Evolutionary conservation across 257 asterid species (phyloP), one percentile per base, ranked within the genome.

Genomic region (Salvia rosmarinus): DNA sequence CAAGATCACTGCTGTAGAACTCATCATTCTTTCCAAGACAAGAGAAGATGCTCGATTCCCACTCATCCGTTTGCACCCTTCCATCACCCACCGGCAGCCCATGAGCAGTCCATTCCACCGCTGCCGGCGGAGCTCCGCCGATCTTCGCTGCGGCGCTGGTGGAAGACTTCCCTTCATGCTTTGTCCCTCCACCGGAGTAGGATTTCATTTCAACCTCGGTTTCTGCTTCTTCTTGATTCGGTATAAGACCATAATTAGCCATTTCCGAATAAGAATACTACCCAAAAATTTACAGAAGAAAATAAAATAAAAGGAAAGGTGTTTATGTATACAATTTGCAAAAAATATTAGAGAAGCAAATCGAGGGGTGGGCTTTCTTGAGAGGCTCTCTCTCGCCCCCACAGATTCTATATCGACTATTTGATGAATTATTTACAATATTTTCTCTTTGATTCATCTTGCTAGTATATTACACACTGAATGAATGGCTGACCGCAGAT

Each of bases 1-100:
- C 88, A 60, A 87, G 83, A 81, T 87, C 89, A 50, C 83, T 82
- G 88, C 92, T 79, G 68, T 62, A 79, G 80, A 87, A 87, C 32
- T 84, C 88, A 73, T 87, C 92, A 8, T 75, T 78, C 65, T 74
- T 75, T 34, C 95, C 95, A 34, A 82, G 72, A 50, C 95, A 88
- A 32, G 88, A 76, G 73, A 80, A 85, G 70, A 88, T 49, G 51
- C 89, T 54, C 43, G 91, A 60, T 52, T 78, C 80, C 95, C 95
- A 88, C 35, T 76, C 81, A n/a, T 73, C 72, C 78, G 84, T 80
- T 69, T 21, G 81, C 83, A 52, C 65, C 56, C 44, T 51, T 1
- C 75, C 75, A 19, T 71, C 80, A 44, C 78, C 81, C 76, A 82
- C 75, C 55, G 90, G 80, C 67, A 82, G 59, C 58, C 90, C 90